A percentile compares a stretch with the other conserved stretches of the same genome.
Conservation (phyloP, 2,329 filamentous ascomycete species). For the Laburnicola sp. region DNA sequence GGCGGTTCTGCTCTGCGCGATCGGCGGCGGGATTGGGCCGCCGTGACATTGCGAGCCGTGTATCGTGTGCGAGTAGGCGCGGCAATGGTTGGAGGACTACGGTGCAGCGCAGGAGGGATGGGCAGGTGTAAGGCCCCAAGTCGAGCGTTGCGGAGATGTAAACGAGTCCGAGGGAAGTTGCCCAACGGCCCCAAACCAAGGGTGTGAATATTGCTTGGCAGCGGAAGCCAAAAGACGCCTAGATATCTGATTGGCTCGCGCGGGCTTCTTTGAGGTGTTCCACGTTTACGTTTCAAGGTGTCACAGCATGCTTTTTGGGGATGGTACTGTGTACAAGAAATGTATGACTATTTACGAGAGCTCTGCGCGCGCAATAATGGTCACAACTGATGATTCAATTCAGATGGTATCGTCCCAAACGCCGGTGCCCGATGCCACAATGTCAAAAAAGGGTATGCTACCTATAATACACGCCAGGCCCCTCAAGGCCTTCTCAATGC, state of each 20-base stretch:
- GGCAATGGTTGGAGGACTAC: neutral
- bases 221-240: neutral
- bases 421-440: slow-evolving; percentile 20
- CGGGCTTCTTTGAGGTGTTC: neutral
- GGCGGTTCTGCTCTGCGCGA: slow-evolving; percentile 88
- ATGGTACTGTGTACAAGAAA: neutral
- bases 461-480: slow-evolving; percentile 22
- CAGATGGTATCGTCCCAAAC: slow-evolving; percentile 18
- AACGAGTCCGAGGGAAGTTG: slow-evolving; percentile 3
- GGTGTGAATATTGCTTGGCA: slow-evolving; percentile 10
- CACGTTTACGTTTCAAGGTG: neutral
- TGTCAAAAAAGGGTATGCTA: slow-evolving; percentile 27
- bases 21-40: slow-evolving; percentile 79
- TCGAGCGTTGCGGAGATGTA: neutral
- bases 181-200: too few relatives aligned
- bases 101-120: neutral
- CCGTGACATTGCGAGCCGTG: slow-evolving; percentile 68
- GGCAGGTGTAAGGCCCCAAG: neutral
- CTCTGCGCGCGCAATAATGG: too few relatives aligned
- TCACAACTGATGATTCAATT: too few relatives aligned
- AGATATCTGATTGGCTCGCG: slow-evolving; percentile 11
- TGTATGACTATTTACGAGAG: too few relatives aligned
- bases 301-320: neutral
- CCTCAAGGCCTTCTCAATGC: slow-evolving; percentile 5
- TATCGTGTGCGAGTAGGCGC: neutral